A percentile compares a stretch with the other conserved stretches of the same genome.
Conservation (phyloP, 306 rosid species). For the Amphicarpaea edgeworthii region DNA sequence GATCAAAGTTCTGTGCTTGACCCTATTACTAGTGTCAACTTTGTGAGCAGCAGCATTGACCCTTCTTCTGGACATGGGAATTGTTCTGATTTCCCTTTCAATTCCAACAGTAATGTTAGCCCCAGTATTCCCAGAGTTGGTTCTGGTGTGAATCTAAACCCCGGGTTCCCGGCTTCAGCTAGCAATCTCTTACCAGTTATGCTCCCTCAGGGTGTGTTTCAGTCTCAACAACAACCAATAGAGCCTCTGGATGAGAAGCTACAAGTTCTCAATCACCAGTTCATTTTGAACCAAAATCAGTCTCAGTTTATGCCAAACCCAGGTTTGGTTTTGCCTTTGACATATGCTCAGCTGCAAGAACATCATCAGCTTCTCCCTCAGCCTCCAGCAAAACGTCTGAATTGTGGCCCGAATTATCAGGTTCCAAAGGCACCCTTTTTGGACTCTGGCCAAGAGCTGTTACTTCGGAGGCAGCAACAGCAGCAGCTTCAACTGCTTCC, state of each 20-base stretch:
- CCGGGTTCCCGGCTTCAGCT: conserved; percentile 51
- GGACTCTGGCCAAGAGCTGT: conserved; percentile 62
- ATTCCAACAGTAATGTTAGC: conserved; percentile 30
- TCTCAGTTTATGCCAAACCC: conserved; percentile 66
- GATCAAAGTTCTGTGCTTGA: conserved; percentile 72
- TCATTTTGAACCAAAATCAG: conserved; percentile 66
- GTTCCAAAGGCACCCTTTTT: conserved; percentile 53
- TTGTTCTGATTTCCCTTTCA: conserved; percentile 61
- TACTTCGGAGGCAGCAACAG: conserved; percentile 55
- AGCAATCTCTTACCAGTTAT: conserved; percentile 48
- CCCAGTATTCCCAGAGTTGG: conserved; percentile 45
- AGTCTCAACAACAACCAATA: conserved; percentile 51
- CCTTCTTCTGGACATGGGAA: conserved; percentile 55
- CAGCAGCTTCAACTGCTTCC: conserved; percentile 59
- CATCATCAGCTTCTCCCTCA: conserved; percentile 63
- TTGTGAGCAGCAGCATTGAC: conserved; percentile 54
- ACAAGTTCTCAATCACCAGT: conserved; percentile 60
- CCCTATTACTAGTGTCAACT: conserved; percentile 45
- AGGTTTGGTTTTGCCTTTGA: conserved; percentile 62
- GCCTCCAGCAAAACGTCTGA: conserved; percentile 68
- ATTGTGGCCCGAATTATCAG: conserved; percentile 55
- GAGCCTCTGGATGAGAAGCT: conserved; percentile 72
- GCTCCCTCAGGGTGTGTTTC: conserved; percentile 53
- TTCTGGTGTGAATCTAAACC: conserved; percentile 45
- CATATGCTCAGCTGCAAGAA: conserved; percentile 67